These are phyloP conservation scores for Bruguiera parviflora DNA, from an alignment of 345 rosid genomes.

Conservation along the genomic window DNA sequence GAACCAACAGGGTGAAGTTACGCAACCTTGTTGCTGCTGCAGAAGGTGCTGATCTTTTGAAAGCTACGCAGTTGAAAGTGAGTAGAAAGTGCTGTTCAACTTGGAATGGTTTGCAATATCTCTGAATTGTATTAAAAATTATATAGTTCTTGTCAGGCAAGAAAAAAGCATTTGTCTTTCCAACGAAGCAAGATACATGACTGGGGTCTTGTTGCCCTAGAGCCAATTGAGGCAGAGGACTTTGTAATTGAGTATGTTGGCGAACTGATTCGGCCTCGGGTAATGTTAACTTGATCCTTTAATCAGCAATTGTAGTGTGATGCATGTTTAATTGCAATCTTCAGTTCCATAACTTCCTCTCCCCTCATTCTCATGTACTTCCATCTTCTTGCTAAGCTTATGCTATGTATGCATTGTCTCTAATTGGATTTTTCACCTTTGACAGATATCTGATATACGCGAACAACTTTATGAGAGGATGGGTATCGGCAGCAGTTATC, in stretches of 20 bases:
- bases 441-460: conserved; percentile 96
- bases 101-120: conserved; percentile 12
- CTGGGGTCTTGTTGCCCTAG: conserved; percentile 96
- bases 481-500: conserved; percentile 99
- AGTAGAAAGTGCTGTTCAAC: conserved; percentile 12
- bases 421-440: conserved; percentile 21
- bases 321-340: neutral
- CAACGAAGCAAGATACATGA: conserved; percentile 97
- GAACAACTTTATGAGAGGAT: conserved; percentile 90
- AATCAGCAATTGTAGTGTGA: neutral
- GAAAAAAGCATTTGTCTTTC: conserved; percentile 86
- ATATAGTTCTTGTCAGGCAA: conserved; percentile 53
- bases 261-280: conserved; percentile 88
- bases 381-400: conserved; percentile 4
- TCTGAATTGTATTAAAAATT: conserved; percentile 2
- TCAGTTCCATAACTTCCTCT: neutral
- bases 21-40: conserved; percentile 98
- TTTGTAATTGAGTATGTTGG: conserved; percentile 99
- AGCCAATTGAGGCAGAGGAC: conserved; percentile 95
- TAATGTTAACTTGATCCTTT: conserved; percentile 36
- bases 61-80: conserved; percentile 92
- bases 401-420: neutral
- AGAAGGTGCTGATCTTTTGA: conserved; percentile 93
- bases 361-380: neutral
- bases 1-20: conserved; percentile 91